A percentile compares a stretch with the other conserved stretches of the same genome.
These are phyloP conservation scores for Isatis lusitanica DNA, from an alignment of 441 rosid species.

Conservation along the genomic window DNA sequence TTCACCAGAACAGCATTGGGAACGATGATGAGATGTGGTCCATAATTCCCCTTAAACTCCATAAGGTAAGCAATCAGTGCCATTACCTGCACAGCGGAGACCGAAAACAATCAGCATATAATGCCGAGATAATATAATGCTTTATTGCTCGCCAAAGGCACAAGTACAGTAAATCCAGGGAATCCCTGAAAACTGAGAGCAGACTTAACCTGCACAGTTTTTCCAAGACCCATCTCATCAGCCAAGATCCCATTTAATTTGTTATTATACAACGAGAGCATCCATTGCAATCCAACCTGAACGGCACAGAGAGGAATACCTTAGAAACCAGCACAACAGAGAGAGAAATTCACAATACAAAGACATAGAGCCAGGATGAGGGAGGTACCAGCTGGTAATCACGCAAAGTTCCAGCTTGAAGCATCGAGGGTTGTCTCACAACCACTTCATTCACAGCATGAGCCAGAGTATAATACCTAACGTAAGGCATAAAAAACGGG, in stretches of 20 bases:
- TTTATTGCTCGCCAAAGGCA: constrained; percentile 7
- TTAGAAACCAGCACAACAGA: constrained; percentile 21
- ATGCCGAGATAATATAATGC: constrained; percentile 4
- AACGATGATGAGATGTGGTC: constrained; percentile 99
- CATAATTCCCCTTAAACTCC: constrained; percentile 99
- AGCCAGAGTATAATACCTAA: constrained; percentile 95
- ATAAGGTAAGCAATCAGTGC: constrained; percentile 98
- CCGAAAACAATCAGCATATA: constrained; percentile 5
- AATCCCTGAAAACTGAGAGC: constrained; percentile 20
- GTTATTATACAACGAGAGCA: constrained; percentile 99
- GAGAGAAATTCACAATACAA: constrained; percentile 5
- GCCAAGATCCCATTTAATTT: constrained; percentile 99
- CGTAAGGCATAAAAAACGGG: constrained; percentile 4
- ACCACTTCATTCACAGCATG: constrained; percentile 98
- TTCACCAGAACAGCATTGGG: constrained; percentile 99
- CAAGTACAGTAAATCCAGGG: constrained; percentile 13
- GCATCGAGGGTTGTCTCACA: constrained; percentile 93
- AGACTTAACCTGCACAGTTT: constrained; percentile 92
- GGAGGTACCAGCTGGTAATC: constrained; percentile 98
- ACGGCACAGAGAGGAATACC: constrained; percentile 18
- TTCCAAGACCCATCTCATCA: constrained; percentile 99
- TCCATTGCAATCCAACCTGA: constrained; percentile 99
- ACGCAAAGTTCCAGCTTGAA: constrained; percentile 92
- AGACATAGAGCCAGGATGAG: constrained; percentile 17
- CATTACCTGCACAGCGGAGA: constrained; percentile 72